Evolutionary conservation across 2,329 filamentous ascomycete species (phyloP).

Genomic region (Cladophialophora immunda): DNA sequence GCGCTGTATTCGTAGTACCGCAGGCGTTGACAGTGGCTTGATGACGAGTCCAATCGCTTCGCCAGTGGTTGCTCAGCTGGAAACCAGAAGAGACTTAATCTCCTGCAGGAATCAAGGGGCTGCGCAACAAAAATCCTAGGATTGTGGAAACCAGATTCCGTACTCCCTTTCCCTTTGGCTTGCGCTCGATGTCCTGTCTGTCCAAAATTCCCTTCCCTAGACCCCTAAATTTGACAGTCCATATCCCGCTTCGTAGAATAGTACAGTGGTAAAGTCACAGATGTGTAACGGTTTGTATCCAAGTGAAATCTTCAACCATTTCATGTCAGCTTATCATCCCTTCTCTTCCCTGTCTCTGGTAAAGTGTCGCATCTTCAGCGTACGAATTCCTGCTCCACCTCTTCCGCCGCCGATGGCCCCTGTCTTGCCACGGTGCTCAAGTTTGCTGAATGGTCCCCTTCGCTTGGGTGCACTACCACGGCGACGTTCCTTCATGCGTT

Average conservation of each 20-base stretch:
- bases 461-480: constrained; percentile 16
- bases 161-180: not conserved
- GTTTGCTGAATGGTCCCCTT: constrained; percentile 32
- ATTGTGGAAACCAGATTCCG: not conserved
- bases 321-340: constrained; percentile 6
- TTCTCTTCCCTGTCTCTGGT: constrained; percentile 7
- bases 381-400: constrained; percentile 30
- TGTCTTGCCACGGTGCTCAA: constrained; percentile 19
- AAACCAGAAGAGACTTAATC: not conserved
- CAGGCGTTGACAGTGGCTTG: not conserved
- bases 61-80: not conserved
- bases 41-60: not conserved
- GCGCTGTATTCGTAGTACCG: not conserved
- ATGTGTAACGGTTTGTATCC: not conserved
- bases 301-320: not conserved
- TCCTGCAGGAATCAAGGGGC: not conserved
- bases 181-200: not conserved
- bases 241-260: not conserved
- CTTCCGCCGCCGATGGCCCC: constrained; percentile 31
- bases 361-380: constrained; percentile 29
- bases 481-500: constrained; percentile 22
- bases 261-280: not conserved
- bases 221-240: not conserved
- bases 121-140: too few relatives aligned
- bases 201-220: not conserved